Conservation (phyloP, 176 grass and related monocot genomes). For the Oryza australiensis region DNA sequence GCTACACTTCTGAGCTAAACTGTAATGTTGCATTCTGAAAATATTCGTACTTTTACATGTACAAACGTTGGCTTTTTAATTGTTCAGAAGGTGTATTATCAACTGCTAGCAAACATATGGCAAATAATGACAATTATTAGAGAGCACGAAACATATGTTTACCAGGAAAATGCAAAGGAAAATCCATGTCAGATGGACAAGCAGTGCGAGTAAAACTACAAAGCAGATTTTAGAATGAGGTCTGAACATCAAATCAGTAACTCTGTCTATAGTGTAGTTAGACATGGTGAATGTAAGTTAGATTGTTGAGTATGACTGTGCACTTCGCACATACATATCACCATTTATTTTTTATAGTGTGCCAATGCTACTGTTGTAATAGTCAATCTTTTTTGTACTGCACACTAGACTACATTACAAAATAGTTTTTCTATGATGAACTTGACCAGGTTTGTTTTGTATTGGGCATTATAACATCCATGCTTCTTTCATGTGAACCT, state of each 20-base stretch:
- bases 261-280: neutral
- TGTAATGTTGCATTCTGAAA: neutral
- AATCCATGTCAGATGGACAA: neutral
- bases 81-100: neutral
- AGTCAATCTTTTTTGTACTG: neutral
- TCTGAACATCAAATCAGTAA: neutral
- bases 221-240: neutral
- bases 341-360: neutral
- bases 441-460: neutral
- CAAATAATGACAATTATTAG: neutral
- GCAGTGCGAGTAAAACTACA: neutral
- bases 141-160: neutral
- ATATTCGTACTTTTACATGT: neutral
- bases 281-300: neutral
- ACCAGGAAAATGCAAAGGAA: too few relatives aligned
- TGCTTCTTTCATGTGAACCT: constrained; percentile 5
- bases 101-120: neutral
- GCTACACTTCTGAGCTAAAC: neutral
- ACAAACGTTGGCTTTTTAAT: neutral
- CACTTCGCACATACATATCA: neutral
- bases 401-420: neutral
- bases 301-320: neutral
- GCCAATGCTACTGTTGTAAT: neutral
- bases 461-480: neutral
- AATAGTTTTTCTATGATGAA: neutral